A percentile compares a stretch with the other conserved stretches of the same genome.
Evolutionary conservation across 148 eudicot species (phyloP).

Genomic region (Amaranthus hypochondriacus): DNA sequence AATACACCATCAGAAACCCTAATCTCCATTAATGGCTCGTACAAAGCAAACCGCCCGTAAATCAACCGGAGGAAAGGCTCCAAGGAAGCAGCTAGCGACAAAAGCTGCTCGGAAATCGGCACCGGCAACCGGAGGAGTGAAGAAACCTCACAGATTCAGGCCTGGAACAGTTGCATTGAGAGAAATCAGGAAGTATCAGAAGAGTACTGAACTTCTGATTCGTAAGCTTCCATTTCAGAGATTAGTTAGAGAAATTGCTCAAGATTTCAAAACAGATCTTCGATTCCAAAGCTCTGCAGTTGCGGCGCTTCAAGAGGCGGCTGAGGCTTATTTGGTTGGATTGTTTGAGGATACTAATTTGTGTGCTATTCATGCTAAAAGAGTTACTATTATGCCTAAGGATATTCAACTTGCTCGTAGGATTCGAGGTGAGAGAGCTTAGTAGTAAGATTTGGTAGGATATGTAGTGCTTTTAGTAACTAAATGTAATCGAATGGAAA

Average conservation of each 20-base stretch:
- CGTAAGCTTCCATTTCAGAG: slow-evolving; percentile 52
- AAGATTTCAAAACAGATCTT: slow-evolving; percentile 17
- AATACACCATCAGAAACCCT: background rate
- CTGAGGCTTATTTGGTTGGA: no score
- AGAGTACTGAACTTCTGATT: slow-evolving; percentile 48
- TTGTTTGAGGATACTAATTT: no score
- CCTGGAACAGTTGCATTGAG: slow-evolving; percentile 48
- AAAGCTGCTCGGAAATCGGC: slow-evolving; percentile 50
- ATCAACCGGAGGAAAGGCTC: slow-evolving; percentile 24
- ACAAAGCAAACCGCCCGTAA: no score
- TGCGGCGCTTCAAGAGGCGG: no score
- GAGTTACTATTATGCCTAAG: no score
- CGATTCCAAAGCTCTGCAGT: no score
- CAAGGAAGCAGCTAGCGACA: slow-evolving; percentile 45
- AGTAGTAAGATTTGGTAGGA: background rate
- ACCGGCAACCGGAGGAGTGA: slow-evolving; percentile 52
- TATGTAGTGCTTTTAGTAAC: no score
- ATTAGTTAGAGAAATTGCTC: slow-evolving; percentile 50
- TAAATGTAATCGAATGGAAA: no score
- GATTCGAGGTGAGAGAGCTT: slow-evolving; percentile 34
- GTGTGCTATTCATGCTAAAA: no score
- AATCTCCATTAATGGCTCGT: slow-evolving; percentile 33
- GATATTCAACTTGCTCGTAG: slow-evolving; percentile 20
- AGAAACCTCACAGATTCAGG: slow-evolving; percentile 53
- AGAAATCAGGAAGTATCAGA: slow-evolving; percentile 15